phyloP scores from a whole-genome alignment of 176 grass and related monocot genomes.

The Zoysia japonica region DNA sequence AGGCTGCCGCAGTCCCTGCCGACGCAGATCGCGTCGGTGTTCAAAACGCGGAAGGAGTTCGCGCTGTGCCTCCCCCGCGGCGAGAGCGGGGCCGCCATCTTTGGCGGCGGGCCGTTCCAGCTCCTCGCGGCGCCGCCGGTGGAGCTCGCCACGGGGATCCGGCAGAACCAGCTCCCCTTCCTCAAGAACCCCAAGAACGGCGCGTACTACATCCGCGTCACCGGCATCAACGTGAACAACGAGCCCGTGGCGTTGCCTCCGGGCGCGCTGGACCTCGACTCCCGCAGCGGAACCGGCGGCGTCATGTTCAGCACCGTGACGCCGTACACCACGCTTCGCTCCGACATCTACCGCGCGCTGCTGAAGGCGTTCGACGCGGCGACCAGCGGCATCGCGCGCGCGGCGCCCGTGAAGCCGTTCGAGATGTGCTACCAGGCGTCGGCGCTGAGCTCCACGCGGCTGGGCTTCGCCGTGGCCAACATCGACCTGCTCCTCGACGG shows the following conservation, averaged over 20 bases:
- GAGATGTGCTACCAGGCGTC: constrained; percentile 30
- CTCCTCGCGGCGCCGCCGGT: background rate
- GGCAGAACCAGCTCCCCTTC: background rate
- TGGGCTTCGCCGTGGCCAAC: constrained; percentile 26
- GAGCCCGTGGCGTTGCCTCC: background rate
- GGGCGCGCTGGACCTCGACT: background rate
- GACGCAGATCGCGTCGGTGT: constrained; percentile 26
- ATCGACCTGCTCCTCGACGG: constrained; percentile 20
- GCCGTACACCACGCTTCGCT: constrained; percentile 8
- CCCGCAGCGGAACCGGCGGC: constrained; percentile 1
- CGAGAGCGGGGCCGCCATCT: constrained; percentile 37
- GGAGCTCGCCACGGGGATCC: background rate
- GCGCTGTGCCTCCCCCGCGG: constrained; percentile 46
- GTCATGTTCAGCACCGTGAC: constrained; percentile 13
- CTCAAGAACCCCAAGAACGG: constrained; percentile 2
- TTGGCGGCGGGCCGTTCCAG: constrained; percentile 42
- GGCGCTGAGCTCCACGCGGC: background rate
- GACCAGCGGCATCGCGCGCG: background rate
- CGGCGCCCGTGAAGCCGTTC: constrained; percentile 16
- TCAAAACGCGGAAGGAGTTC: constrained; percentile 40
- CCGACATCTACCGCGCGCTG: constrained; percentile 21
- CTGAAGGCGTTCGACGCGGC: background rate
- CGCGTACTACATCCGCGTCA: constrained; percentile 13
- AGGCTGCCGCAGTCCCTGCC: constrained; percentile 23
- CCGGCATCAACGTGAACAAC: constrained; percentile 10